Percentiles rank a stretch among this genome's conserved stretches.
Conservation (phyloP, 2,329 filamentous ascomycete genomes). For the Stachybotrys chartarum region DNA sequence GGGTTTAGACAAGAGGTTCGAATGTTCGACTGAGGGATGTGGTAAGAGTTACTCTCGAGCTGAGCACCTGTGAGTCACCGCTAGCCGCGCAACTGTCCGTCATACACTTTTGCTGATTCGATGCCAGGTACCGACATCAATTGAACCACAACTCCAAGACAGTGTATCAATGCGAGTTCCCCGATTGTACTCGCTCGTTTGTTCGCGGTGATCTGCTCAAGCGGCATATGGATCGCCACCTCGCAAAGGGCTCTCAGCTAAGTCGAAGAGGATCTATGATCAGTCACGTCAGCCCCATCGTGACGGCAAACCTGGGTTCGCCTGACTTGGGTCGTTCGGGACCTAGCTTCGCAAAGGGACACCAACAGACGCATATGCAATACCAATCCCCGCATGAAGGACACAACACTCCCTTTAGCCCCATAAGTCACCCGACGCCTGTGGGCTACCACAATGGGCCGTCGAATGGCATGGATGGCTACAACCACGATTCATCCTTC, state of each 20-base stretch:
- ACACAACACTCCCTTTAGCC: slow-evolving; percentile 38
- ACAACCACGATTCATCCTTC: slow-evolving; percentile 32
- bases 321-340: slow-evolving; percentile 39
- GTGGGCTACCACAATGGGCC: slow-evolving; percentile 15
- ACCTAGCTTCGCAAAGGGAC: slow-evolving; percentile 28
- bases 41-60: slow-evolving; percentile 95
- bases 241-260: slow-evolving; percentile 68
- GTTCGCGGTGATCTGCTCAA: slow-evolving; percentile 90
- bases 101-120: background rate
- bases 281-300: slow-evolving; percentile 28
- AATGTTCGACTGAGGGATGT: slow-evolving; percentile 79
- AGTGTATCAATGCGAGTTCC: slow-evolving; percentile 89
- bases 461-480: slow-evolving; percentile 31
- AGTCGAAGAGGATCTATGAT: slow-evolving; percentile 59
- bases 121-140: slow-evolving; percentile 70
- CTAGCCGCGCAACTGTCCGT: slow-evolving; percentile 8
- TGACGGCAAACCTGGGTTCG: slow-evolving; percentile 34
- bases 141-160: slow-evolving; percentile 94
- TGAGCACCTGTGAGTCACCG: slow-evolving; percentile 70
- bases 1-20: slow-evolving; percentile 72
- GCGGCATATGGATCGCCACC: slow-evolving; percentile 74
- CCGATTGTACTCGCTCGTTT: slow-evolving; percentile 83
- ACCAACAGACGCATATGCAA: slow-evolving; percentile 31
- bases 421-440: slow-evolving; percentile 36
- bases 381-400: slow-evolving; percentile 39